Evolutionary conservation across 2,329 filamentous ascomycete genomes (phyloP).

Genomic region (Trichoderma koningiopsis): DNA sequence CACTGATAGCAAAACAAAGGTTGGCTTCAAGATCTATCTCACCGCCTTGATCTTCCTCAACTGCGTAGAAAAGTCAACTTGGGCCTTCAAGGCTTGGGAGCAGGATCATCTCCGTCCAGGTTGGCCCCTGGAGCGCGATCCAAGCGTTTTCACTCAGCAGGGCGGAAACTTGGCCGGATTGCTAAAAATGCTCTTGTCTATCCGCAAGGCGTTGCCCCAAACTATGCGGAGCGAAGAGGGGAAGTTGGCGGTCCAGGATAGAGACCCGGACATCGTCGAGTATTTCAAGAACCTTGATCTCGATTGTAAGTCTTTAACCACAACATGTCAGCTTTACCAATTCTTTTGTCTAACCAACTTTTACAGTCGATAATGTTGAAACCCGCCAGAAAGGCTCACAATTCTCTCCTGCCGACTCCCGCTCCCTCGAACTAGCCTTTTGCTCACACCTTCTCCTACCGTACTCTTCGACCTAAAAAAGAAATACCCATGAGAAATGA

Average conservation of each 20-base stretch:
- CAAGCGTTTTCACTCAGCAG: constrained; percentile 59
- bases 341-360: neutral
- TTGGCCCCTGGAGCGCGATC: constrained; percentile 63
- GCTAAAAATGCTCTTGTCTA: constrained; percentile 63
- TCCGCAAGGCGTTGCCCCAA: constrained; percentile 60
- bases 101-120: constrained; percentile 60
- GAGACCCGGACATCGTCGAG: constrained; percentile 48
- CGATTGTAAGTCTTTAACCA: constrained; percentile 52
- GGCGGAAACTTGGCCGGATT: constrained; percentile 61
- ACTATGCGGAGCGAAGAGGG: constrained; percentile 51
- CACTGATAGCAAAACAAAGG: constrained; percentile 61
- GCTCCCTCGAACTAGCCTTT: constrained; percentile 54
- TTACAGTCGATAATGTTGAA: constrained; percentile 40
- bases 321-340: neutral
- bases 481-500: constrained; percentile 18
- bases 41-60: constrained; percentile 64
- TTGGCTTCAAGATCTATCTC: constrained; percentile 63
- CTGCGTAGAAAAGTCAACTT: constrained; percentile 68
- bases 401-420: constrained; percentile 53
- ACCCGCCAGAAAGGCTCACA: constrained; percentile 54
- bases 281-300: constrained; percentile 61
- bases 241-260: constrained; percentile 51
- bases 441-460: constrained; percentile 52
- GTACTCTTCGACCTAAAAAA: constrained; percentile 29
- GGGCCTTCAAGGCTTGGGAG: constrained; percentile 70